Base-by-base conservation (phyloP, 2,329 filamentous ascomycete species). In the Fusarium sp. region DNA sequence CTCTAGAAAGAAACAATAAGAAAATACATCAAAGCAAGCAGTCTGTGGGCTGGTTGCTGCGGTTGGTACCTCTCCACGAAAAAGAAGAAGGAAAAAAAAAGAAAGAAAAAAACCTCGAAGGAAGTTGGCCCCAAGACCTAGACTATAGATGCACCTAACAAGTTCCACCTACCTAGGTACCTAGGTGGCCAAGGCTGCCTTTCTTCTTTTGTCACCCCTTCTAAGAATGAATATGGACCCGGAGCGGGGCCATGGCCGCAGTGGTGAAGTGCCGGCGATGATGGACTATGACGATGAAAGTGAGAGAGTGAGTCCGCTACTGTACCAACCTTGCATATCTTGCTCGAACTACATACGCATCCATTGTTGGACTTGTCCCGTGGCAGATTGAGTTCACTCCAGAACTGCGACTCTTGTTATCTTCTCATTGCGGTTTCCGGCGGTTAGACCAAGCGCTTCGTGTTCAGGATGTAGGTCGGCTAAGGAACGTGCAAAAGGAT, bases 211-310 rank as follows among this genome's bases (percentile, higher is more conserved):
- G 63, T 55, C 63, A 48, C 30, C 10, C 41, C 41, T 46, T 53
- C 41, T 23, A 25, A 58, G 41, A 55, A 45, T 55, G 34, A 59
- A 32, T 28, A 32, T 70, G 42, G 62, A 23, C 42, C 27, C 55
- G 34, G 32, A 54, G 59, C 47, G 50, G 45, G 55, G 60, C 49
- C 43, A 65, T 28, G 48, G 48, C 40, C 55, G 53, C 21, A 41
- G 27, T 27, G 41, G 30, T 53, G 48, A 68, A 68, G 51, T 55
- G 59, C 63, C 65, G 61, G 37, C 30, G 50, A 69, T 69, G 68
- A 65, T 55, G 55, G 63, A 55, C 30, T 51, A 70, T 71, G 67
- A 68, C 67, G 67, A 63, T 21, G 49, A 53, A 53, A 28, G 51
- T 21, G 49, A 50, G 57, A 28, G 51, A 45, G 32, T 37, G 32